Percentiles rank a stretch among this genome's conserved stretches.
Evolutionary conservation across 2,329 filamentous ascomycete genomes (phyloP).

Genomic region (Ascocoryne sarcoides): DNA sequence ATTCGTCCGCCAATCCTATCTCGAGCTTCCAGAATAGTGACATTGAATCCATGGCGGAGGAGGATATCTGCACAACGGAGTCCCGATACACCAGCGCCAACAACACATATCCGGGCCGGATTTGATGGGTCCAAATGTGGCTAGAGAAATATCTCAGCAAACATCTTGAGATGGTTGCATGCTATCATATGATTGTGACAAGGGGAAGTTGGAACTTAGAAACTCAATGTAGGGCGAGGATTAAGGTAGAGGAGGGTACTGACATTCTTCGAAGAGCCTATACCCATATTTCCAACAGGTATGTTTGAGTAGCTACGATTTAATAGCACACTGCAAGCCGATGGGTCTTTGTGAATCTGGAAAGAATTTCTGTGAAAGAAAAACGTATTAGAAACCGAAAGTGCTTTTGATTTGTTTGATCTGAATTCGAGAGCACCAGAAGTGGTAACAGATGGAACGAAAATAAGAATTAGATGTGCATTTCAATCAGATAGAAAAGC

Average conservation of each 20-base stretch:
- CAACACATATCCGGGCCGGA: constrained; percentile 30
- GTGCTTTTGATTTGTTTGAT: too few relatives aligned
- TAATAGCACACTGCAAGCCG: constrained; percentile 8
- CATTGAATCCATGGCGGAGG: constrained; percentile 41
- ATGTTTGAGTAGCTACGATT: constrained; percentile 4
- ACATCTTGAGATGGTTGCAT: not conserved
- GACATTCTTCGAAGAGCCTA: constrained; percentile 11
- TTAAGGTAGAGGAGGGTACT: not conserved
- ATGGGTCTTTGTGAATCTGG: constrained; percentile 21
- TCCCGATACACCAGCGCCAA: constrained; percentile 49
- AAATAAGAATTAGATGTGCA: too few relatives aligned
- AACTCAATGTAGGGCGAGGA: not conserved
- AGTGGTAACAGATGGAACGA: too few relatives aligned
- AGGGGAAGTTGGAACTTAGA: not conserved
- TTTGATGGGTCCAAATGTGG: not conserved
- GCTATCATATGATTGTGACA: not conserved
- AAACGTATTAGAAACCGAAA: constrained; percentile 20
- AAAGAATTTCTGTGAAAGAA: constrained; percentile 15
- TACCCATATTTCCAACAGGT: constrained; percentile 7
- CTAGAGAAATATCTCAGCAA: not conserved
- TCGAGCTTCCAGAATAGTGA: constrained; percentile 49
- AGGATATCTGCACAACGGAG: constrained; percentile 48
- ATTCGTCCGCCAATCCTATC: constrained; percentile 42
- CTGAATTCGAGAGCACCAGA: too few relatives aligned
- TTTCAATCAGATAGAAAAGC: too few relatives aligned